A percentile compares a stretch with the other conserved stretches of the same genome.
These are phyloP conservation scores for Macrolepiota dolichaula DNA, from an alignment of 768 basidiomycete species.

Conservation along the genomic window DNA sequence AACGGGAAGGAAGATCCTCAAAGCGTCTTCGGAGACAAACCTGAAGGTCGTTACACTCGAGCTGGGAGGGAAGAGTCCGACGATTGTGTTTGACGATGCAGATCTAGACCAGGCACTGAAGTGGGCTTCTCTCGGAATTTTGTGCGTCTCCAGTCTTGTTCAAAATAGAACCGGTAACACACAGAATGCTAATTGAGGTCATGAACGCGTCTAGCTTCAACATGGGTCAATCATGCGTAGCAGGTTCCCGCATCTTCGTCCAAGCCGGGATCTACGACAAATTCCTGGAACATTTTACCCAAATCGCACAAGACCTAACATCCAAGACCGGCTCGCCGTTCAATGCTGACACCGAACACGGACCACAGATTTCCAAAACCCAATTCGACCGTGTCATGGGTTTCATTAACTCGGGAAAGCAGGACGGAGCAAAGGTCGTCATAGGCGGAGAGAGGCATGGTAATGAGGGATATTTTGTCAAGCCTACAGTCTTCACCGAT, in stretches of 20 bases:
- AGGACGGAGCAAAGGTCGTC: slow-evolving; percentile 66
- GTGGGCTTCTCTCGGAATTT: slow-evolving; percentile 43
- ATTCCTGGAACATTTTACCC: slow-evolving; percentile 59
- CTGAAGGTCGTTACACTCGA: slow-evolving; percentile 75
- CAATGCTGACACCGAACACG: slow-evolving; percentile 49
- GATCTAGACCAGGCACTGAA: slow-evolving; percentile 60
- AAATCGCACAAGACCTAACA: slow-evolving; percentile 44
- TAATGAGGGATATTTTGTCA: slow-evolving; percentile 57
- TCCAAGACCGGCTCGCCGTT: slow-evolving; percentile 65
- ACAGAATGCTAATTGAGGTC: no score
- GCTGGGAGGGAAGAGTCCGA: slow-evolving; percentile 66
- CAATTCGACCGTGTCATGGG: slow-evolving; percentile 72
- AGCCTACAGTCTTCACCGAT: slow-evolving; percentile 75
- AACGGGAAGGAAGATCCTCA: slow-evolving; percentile 67
- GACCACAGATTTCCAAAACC: slow-evolving; percentile 67
- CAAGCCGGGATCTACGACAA: slow-evolving; percentile 77
- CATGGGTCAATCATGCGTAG: slow-evolving; percentile 73
- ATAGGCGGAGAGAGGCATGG: slow-evolving; percentile 61
- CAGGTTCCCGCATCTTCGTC: slow-evolving; percentile 80
- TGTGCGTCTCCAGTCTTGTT: no score
- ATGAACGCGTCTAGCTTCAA: slow-evolving; percentile 18
- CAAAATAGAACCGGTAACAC: no score
- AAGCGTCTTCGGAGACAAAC: slow-evolving; percentile 69
- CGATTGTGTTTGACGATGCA: slow-evolving; percentile 63
- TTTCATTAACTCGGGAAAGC: slow-evolving; percentile 76